Evolutionary conservation across 805 yeast genomes (phyloP).

Genomic region (Aciculoconidium aculeatum): DNA sequence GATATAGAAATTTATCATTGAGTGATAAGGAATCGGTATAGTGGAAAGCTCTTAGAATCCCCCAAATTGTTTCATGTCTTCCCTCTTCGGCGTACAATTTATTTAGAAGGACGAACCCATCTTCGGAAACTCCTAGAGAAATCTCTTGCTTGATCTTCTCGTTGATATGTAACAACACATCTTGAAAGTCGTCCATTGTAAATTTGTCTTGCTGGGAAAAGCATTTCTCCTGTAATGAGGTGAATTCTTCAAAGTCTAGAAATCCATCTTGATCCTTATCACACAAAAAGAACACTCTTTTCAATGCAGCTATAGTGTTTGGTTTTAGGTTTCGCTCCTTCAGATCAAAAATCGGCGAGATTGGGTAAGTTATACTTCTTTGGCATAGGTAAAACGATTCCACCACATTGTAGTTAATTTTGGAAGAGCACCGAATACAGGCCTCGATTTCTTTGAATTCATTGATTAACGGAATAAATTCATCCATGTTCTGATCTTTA

Average conservation of each 20-base stretch:
- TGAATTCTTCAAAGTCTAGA: constrained; percentile 65
- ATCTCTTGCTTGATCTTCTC: constrained; percentile 25
- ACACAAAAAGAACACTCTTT: constrained; percentile 74
- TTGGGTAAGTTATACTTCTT: constrained; percentile 86
- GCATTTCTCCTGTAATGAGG: constrained; percentile 65
- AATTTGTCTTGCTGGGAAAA: constrained; percentile 45
- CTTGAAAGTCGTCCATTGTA: constrained; percentile 29
- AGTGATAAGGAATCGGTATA: constrained; percentile 89
- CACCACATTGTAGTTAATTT: constrained; percentile 74
- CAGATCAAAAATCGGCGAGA: constrained; percentile 90
- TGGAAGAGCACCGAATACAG: constrained; percentile 84
- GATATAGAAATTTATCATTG: constrained; percentile 72
- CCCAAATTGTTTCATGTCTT: constrained; percentile 96
- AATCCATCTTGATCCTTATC: constrained; percentile 90
- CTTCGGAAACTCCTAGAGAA: constrained; percentile 58
- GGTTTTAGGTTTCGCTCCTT: constrained; percentile 80
- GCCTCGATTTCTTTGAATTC: constrained; percentile 94
- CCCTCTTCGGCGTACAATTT: constrained; percentile 85
- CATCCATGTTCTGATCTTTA: constrained; percentile 51
- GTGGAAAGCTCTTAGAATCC: constrained; percentile 78
- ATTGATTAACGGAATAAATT: constrained; percentile 75
- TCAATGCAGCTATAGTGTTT: constrained; percentile 66
- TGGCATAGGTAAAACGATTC: constrained; percentile 93
- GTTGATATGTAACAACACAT: constrained; percentile 28
- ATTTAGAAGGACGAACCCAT: constrained; percentile 74